These are phyloP conservation scores for Raphidocelis subcapitata DNA, from an alignment of 139 green algal genomes.

Conservation along the genomic window DNA sequence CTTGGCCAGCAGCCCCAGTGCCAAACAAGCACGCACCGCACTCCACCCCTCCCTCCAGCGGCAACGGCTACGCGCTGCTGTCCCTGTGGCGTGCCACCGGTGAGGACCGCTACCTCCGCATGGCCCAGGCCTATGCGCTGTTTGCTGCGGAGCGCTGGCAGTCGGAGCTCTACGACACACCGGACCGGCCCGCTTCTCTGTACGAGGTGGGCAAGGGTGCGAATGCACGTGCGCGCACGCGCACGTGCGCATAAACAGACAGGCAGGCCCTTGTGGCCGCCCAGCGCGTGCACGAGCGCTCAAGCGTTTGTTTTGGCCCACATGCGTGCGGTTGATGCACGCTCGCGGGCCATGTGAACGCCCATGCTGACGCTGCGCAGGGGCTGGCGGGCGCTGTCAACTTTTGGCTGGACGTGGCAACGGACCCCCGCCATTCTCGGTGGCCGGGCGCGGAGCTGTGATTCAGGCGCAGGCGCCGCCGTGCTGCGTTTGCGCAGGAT, in stretches of 20 bases:
- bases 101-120: slow-evolving; percentile 25
- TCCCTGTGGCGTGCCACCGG: slow-evolving; percentile 39
- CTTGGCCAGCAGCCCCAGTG: too few relatives aligned
- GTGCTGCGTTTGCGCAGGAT: too few relatives aligned
- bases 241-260: not conserved
- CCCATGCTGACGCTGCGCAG: slow-evolving; percentile 1
- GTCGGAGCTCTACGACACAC: slow-evolving; percentile 35
- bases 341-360: not conserved
- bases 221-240: not conserved
- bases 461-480: too few relatives aligned
- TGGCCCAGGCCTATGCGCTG: slow-evolving; percentile 39
- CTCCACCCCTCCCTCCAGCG: too few relatives aligned
- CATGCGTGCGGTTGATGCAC: not conserved
- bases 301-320: not conserved
- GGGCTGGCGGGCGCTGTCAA: slow-evolving; percentile 45
- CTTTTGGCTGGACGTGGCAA: slow-evolving; percentile 54
- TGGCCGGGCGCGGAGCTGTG: slow-evolving; percentile 45
- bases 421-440: slow-evolving; percentile 14
- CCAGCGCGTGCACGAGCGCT: not conserved
- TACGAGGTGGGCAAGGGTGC: slow-evolving; percentile 42
- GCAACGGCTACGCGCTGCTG: slow-evolving; percentile 65
- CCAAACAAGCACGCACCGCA: too few relatives aligned
- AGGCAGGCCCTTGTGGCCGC: not conserved
- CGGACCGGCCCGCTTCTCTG: slow-evolving; percentile 55
- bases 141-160: slow-evolving; percentile 35